A percentile compares a stretch with the other conserved stretches of the same genome.
Evolutionary conservation across 148 eudicot species (phyloP).

Genomic region (Chenopodium berlandieri): DNA sequence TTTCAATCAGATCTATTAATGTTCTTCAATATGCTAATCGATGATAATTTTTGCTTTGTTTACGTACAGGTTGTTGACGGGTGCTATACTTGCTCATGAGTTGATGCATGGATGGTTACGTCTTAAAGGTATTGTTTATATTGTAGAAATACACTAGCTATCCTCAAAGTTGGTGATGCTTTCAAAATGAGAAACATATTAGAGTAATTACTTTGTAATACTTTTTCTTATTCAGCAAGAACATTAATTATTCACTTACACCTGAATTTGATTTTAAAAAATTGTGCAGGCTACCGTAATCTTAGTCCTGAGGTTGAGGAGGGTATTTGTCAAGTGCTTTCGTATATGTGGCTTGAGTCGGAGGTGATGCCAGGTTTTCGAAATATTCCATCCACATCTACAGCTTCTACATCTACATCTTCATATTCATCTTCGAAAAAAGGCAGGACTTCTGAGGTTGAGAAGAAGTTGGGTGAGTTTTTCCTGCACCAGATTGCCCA

Average conservation of each 20-base stretch:
- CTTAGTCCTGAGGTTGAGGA: conserved; percentile 86
- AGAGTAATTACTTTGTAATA: too few relatives aligned
- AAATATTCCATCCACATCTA: conserved; percentile 61
- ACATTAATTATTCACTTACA: not conserved
- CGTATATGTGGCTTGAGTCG: conserved; percentile 97
- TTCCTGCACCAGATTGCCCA: conserved; percentile 88
- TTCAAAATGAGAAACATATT: not conserved
- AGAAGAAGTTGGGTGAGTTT: conserved; percentile 78
- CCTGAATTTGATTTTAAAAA: not conserved
- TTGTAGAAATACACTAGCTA: not conserved
- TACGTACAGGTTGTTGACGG: conserved; percentile 77
- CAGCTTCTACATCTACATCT: conserved; percentile 32
- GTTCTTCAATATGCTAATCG: not conserved
- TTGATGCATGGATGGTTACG: conserved; percentile 98
- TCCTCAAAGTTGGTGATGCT: not conserved
- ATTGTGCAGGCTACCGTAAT: conserved; percentile 64
- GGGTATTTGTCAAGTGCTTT: conserved; percentile 94
- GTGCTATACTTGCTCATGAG: conserved; percentile 97
- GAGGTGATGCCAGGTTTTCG: conserved; percentile 67
- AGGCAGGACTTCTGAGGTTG: conserved; percentile 72
- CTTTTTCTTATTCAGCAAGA: too few relatives aligned
- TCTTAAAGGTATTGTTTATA: conserved; percentile 57
- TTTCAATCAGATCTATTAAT: not conserved
- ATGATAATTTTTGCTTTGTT: not conserved
- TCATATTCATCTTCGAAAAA: conserved; percentile 67